Percentiles rank a stretch among this genome's conserved stretches.
Evolutionary conservation across 108 stramenopile species (phyloP).

Genomic region (Pseudonitzschia delicatissima): DNA sequence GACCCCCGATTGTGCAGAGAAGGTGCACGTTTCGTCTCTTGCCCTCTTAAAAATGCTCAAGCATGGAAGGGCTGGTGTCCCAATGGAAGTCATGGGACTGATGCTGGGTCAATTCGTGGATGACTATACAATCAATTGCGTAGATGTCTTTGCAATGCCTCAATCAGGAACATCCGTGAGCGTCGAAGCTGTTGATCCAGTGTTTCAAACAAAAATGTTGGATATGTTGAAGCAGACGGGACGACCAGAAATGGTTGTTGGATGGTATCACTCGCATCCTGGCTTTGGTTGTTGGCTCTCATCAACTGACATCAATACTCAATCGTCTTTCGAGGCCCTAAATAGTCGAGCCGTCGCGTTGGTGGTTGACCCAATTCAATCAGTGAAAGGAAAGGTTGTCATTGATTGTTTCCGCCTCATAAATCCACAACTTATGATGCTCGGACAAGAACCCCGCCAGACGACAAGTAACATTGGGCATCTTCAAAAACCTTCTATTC

Average conservation of each 20-base stretch:
- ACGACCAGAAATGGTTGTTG: conserved; percentile 96
- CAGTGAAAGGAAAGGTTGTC: conserved; percentile 99
- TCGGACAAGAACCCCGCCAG: conserved; percentile 97
- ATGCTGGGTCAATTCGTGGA: conserved; percentile 99
- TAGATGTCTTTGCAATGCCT: conserved; percentile 99
- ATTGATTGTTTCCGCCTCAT: conserved; percentile 99
- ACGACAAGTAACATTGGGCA: conserved; percentile 98
- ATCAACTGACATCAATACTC: conserved; percentile 99
- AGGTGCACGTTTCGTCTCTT: conserved; percentile 96
- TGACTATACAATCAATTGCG: conserved; percentile 99
- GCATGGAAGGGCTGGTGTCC: conserved; percentile 99
- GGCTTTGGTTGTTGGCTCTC: conserved; percentile 99
- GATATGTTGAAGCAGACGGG: conserved; percentile 99
- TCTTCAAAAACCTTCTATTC: conserved; percentile 98
- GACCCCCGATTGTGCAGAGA: conserved; percentile 93
- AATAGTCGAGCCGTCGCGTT: conserved; percentile 95
- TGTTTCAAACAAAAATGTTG: conserved; percentile 98
- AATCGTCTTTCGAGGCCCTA: conserved; percentile 93
- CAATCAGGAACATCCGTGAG: conserved; percentile 96
- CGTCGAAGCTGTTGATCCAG: conserved; percentile 98
- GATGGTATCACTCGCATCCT: conserved; percentile 99
- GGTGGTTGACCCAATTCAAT: conserved; percentile 99
- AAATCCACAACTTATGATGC: conserved; percentile 97
- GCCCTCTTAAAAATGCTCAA: conserved; percentile 99
- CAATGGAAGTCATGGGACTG: conserved; percentile 99